phyloP scores from a whole-genome alignment of 768 basidiomycete species.

The Clathrus columnatus region DNA sequence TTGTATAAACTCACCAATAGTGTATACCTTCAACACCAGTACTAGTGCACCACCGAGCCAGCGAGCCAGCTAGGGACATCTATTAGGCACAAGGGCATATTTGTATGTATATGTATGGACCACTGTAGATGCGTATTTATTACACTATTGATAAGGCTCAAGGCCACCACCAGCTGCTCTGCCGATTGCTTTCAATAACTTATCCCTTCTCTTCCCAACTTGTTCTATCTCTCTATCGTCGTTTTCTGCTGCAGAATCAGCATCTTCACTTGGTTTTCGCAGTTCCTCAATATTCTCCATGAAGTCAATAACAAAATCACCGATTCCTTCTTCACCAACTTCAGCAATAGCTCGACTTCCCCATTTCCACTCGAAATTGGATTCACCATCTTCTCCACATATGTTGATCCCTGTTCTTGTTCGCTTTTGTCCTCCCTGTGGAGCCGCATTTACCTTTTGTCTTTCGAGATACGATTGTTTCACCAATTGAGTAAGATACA shows the following conservation, averaged over 20 bases:
- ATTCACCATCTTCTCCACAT: conserved; percentile 28
- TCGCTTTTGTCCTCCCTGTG: conserved; percentile 22
- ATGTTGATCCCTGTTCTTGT: conserved; percentile 17
- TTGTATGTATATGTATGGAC: neutral
- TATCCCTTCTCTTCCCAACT: conserved; percentile 11
- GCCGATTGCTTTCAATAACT: conserved; percentile 11
- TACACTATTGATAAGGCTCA: neutral
- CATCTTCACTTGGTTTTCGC: conserved; percentile 24
- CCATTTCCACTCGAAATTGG: conserved; percentile 75
- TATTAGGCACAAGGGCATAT: neutral
- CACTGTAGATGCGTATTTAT: neutral
- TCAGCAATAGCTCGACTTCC: conserved; percentile 73
- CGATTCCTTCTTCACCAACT: conserved; percentile 70
- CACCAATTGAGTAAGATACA: conserved; percentile 53
- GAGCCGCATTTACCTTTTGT: conserved; percentile 34
- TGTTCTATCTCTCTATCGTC: conserved; percentile 12
- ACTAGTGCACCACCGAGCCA: neutral
- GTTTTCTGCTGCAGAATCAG: conserved; percentile 13
- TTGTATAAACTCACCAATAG: neutral
- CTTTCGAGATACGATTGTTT: conserved; percentile 77
- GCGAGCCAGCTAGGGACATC: too few relatives aligned
- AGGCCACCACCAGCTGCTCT: conserved; percentile 14
- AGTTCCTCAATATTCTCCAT: conserved; percentile 43
- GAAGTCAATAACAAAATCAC: conserved; percentile 70
- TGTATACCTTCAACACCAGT: neutral